A percentile compares a stretch with the other conserved stretches of the same genome.
These are phyloP conservation scores for Ophiocordyceps camponoti-saundersi DNA, from an alignment of 2,329 filamentous ascomycete species.

Conservation along the genomic window DNA sequence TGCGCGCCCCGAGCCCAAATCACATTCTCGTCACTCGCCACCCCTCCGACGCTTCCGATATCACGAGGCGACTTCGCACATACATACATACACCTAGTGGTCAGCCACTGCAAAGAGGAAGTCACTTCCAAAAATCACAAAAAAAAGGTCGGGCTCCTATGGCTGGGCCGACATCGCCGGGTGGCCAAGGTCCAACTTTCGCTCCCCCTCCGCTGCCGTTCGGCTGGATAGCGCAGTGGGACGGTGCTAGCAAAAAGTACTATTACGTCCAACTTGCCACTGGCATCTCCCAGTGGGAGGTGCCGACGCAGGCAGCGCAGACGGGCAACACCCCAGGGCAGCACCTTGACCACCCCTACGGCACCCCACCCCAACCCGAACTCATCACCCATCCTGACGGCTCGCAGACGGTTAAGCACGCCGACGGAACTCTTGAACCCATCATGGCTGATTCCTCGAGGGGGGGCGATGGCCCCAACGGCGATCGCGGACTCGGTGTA, in stretches of 20 bases:
- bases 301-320: constrained; percentile 46
- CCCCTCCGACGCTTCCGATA: background rate
- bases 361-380: constrained; percentile 31
- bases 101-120: background rate
- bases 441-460: constrained; percentile 34
- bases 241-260: constrained; percentile 45
- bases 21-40: background rate
- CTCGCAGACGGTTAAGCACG: constrained; percentile 40
- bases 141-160: constrained; percentile 15
- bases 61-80: background rate
- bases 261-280: constrained; percentile 59
- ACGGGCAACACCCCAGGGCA: constrained; percentile 42
- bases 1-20: background rate
- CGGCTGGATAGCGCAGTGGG: constrained; percentile 57
- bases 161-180: constrained; percentile 40
- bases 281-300: constrained; percentile 58
- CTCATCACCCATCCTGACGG: constrained; percentile 47
- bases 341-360: constrained; percentile 43
- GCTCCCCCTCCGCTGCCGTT: constrained; percentile 43
- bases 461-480: constrained; percentile 31
- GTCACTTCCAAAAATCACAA: background rate
- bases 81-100: too few species aligned
- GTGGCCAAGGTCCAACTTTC: constrained; percentile 40
- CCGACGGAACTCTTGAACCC: constrained; percentile 45
- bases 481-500: constrained; percentile 50